Conservation (phyloP, 2,329 filamentous ascomycete species). For the Alternaria atra region DNA sequence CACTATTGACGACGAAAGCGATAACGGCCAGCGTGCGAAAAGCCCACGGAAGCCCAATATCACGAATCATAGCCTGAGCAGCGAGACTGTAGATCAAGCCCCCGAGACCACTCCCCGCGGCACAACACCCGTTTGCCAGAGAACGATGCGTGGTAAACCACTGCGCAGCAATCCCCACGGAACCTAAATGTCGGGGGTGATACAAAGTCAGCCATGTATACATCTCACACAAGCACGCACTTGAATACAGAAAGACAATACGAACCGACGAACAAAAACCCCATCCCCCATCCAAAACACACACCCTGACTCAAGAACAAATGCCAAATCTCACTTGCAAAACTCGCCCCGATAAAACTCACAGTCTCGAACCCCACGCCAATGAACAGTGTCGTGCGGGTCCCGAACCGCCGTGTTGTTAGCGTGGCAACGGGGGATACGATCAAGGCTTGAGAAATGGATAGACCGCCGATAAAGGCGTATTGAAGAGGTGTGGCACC, state of each 20-base stretch:
- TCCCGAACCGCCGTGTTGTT: conserved; percentile 69
- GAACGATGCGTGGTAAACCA: conserved; percentile 76
- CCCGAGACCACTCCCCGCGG: conserved; percentile 78
- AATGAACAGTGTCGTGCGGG: conserved; percentile 68
- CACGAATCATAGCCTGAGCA: conserved; percentile 72
- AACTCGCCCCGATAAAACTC: conserved; percentile 75
- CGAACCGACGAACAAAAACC: conserved; percentile 72
- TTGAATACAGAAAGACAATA: too few relatives aligned
- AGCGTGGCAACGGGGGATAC: conserved; percentile 74
- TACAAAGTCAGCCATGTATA: too few relatives aligned
- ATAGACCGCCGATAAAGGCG: conserved; percentile 79
- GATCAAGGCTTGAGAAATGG: conserved; percentile 71
- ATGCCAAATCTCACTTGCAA: conserved; percentile 75
- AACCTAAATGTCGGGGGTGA: too few relatives aligned
- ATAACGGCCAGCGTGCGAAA: conserved; percentile 72
- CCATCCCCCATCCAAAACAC: conserved; percentile 80
- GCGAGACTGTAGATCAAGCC: conserved; percentile 74
- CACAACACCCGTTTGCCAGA: conserved; percentile 73
- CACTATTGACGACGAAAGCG: conserved; percentile 69
- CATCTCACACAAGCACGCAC: too few relatives aligned
- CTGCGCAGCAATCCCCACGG: conserved; percentile 72
- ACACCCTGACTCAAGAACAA: conserved; percentile 78
- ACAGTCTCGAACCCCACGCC: conserved; percentile 71
- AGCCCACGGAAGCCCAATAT: conserved; percentile 71
- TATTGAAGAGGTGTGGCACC: conserved; percentile 72